phyloP scores from a whole-genome alignment of 169 alveolate genomes.

The Theileria equi region DNA sequence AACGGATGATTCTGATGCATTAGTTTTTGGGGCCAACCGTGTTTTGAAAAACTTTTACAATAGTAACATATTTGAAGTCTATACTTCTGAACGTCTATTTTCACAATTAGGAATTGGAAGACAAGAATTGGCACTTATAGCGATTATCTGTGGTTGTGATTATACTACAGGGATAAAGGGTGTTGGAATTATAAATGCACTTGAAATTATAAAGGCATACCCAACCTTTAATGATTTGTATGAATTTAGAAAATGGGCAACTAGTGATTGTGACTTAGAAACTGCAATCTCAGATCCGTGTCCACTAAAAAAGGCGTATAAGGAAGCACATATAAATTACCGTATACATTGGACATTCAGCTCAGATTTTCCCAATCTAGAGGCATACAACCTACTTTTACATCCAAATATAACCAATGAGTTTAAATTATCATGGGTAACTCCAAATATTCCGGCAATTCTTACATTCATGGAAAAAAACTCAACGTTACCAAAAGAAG shows the following conservation, averaged over 20 bases:
- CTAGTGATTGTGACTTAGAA: constrained; percentile 61
- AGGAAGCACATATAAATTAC: constrained; percentile 70
- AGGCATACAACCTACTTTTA: constrained; percentile 71
- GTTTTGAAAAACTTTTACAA: constrained; percentile 87
- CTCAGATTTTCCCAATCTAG: constrained; percentile 71
- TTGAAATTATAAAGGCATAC: constrained; percentile 87
- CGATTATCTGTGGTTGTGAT: constrained; percentile 91
- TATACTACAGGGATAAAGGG: constrained; percentile 94
- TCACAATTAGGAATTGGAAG: constrained; percentile 79
- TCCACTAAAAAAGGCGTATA: constrained; percentile 54
- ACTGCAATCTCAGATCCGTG: constrained; percentile 48
- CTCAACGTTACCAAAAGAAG: constrained; percentile 44
- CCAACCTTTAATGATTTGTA: constrained; percentile 81
- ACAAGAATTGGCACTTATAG: constrained; percentile 84
- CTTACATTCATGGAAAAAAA: constrained; percentile 26
- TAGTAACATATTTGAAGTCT: constrained; percentile 82
- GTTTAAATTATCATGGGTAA: constrained; percentile 31
- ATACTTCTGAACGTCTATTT: constrained; percentile 71
- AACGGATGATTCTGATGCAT: constrained; percentile 92
- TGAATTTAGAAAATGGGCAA: constrained; percentile 78
- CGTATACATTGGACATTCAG: constrained; percentile 72
- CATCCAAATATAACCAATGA: constrained; percentile 60
- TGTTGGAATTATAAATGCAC: constrained; percentile 93
- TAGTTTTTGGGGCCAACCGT: constrained; percentile 87
- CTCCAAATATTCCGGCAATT: constrained; percentile 12